Conservation (phyloP, 2,329 filamentous ascomycete species). For the Bipolaris bicolor region DNA sequence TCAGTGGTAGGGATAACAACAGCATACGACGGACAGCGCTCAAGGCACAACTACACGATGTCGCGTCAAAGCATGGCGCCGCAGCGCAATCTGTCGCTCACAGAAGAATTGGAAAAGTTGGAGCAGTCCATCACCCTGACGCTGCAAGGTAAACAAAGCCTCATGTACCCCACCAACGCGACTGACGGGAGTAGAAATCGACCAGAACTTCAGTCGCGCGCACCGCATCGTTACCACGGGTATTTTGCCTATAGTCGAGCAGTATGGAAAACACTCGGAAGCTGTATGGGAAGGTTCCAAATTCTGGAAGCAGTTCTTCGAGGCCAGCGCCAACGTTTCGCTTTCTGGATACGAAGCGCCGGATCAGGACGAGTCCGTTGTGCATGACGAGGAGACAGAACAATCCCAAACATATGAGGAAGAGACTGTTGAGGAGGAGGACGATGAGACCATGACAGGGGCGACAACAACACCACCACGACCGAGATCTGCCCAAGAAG, state of each 20-base stretch:
- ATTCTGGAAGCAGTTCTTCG: slow-evolving; percentile 99
- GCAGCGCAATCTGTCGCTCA: slow-evolving; percentile 73
- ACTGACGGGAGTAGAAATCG: slow-evolving; percentile 73
- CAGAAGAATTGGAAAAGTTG: slow-evolving; percentile 92
- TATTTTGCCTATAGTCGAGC: slow-evolving; percentile 90
- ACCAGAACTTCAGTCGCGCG: slow-evolving; percentile 96
- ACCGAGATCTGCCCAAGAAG: slow-evolving; percentile 44
- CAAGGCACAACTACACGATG: slow-evolving; percentile 47
- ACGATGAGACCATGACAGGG: slow-evolving; percentile 40
- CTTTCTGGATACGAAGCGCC: slow-evolving; percentile 92
- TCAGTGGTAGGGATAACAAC: slow-evolving; percentile 20
- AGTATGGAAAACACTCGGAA: slow-evolving; percentile 91
- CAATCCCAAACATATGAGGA: slow-evolving; percentile 51
- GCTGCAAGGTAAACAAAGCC: slow-evolving; percentile 69
- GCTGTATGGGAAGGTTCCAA: slow-evolving; percentile 97
- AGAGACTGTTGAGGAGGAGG: slow-evolving; percentile 50
- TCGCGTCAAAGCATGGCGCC: slow-evolving; percentile 57
- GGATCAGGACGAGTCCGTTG: slow-evolving; percentile 62
- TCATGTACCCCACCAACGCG: slow-evolving; percentile 29
- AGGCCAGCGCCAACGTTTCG: slow-evolving; percentile 96
- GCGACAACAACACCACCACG: slow-evolving; percentile 54
- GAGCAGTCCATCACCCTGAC: slow-evolving; percentile 97
- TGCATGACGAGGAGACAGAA: slow-evolving; percentile 51
- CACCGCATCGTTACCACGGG: slow-evolving; percentile 94
- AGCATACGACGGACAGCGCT: neutral